These are phyloP conservation scores for Ceratocystis eucalypticola DNA, from an alignment of 2,329 filamentous ascomycete species.

Conservation along the genomic window DNA sequence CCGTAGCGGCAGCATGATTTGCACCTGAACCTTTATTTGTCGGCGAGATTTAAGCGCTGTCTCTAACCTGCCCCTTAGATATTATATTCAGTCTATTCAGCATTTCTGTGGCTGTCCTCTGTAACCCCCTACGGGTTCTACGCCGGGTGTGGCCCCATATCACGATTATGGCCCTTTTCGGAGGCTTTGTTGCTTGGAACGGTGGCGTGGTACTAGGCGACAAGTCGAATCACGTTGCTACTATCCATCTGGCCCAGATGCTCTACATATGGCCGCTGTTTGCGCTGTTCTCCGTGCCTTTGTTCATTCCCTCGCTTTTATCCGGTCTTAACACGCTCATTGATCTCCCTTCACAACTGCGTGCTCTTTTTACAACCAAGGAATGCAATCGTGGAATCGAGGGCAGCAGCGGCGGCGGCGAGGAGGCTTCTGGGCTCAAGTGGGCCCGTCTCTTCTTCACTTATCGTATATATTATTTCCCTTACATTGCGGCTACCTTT, in stretches of 20 bases:
- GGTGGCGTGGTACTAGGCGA: conserved; percentile 90
- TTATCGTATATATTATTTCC: conserved; percentile 27
- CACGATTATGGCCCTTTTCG: conserved; percentile 53
- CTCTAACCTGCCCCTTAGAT: conserved; percentile 29
- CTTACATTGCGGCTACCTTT: conserved; percentile 29
- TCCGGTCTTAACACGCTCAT: conserved; percentile 24
- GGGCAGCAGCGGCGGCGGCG: no score
- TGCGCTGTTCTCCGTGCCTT: conserved; percentile 74
- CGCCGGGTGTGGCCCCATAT: conserved; percentile 45
- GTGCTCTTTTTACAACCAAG: background rate
- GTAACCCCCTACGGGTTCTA: conserved; percentile 35
- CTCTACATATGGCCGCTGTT: conserved; percentile 91
- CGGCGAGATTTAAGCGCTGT: conserved; percentile 19
- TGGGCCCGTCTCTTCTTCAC: conserved; percentile 22
- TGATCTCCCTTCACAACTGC: background rate
- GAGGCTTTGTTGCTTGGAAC: conserved; percentile 69
- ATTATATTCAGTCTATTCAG: conserved; percentile 47
- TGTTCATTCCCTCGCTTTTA: conserved; percentile 45
- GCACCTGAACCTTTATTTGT: background rate
- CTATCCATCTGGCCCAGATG: conserved; percentile 80
- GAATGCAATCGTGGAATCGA: background rate
- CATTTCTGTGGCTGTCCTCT: conserved; percentile 43
- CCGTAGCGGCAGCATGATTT: no score
- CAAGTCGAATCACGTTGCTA: conserved; percentile 85
- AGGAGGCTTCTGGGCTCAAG: background rate